A percentile compares a stretch with the other conserved stretches of the same genome.
phyloP scores from a whole-genome alignment of 805 yeast genomes.

The Zygoascus bituminiphila region DNA sequence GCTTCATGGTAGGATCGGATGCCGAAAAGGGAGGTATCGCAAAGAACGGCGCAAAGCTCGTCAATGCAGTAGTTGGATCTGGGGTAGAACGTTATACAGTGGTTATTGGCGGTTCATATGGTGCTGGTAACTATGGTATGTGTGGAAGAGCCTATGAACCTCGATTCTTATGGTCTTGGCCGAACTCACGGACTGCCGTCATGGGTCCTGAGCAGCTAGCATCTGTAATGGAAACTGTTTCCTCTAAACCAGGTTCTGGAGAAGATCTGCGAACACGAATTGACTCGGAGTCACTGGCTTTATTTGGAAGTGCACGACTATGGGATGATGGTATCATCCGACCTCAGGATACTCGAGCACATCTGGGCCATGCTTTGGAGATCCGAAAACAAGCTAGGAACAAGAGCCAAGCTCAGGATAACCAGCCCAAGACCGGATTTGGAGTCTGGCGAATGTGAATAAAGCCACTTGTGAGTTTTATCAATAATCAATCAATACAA shows the following conservation, averaged over 20 bases:
- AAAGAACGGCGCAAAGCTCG: conserved; percentile 29
- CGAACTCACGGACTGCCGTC: conserved; percentile 28
- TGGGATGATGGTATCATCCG: conserved; percentile 30
- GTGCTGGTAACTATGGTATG: conserved; percentile 31
- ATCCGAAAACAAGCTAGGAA: conserved; percentile 13
- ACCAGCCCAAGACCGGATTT: conserved; percentile 17
- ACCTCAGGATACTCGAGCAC: conserved; percentile 24
- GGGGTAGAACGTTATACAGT: conserved; percentile 28
- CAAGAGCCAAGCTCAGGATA: background rate
- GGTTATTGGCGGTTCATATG: conserved; percentile 27
- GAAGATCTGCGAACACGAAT: conserved; percentile 21
- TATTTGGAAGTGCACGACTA: conserved; percentile 25
- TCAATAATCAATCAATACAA: background rate
- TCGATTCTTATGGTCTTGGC: conserved; percentile 28
- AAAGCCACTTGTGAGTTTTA: background rate
- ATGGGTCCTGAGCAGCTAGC: conserved; percentile 30
- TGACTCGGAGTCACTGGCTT: conserved; percentile 23
- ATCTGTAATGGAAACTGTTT: conserved; percentile 26
- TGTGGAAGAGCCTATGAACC: conserved; percentile 29
- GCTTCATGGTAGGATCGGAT: conserved; percentile 29
- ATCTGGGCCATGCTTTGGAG: conserved; percentile 26
- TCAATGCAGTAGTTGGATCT: conserved; percentile 28
- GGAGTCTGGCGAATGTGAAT: conserved; percentile 27
- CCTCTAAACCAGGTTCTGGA: conserved; percentile 16
- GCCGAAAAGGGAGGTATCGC: conserved; percentile 30